Evolutionary conservation across 2,329 filamentous ascomycete genomes (phyloP).

Genomic region (Ceratocystis lukuohia): DNA sequence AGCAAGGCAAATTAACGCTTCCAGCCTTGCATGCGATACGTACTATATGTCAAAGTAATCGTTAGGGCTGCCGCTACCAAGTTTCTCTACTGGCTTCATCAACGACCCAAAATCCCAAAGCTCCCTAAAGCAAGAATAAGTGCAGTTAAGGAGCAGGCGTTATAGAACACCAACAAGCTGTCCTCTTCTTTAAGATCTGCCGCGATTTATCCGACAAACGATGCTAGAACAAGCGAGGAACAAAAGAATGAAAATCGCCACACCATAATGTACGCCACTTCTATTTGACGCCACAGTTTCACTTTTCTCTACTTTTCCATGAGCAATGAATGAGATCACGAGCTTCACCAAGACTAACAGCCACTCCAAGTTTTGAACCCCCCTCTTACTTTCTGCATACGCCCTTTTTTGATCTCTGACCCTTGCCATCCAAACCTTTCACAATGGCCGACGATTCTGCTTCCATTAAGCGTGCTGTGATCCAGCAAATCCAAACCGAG

Average conservation of each 20-base stretch:
- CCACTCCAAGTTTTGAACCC: not conserved
- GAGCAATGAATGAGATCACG: not conserved
- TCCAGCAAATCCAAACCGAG: constrained; percentile 51
- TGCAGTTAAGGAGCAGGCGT: not conserved
- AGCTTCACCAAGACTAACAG: not conserved
- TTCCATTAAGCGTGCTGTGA: constrained; percentile 46
- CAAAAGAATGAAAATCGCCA: not conserved
- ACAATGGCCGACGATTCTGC: constrained; percentile 33
- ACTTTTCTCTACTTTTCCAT: constrained; percentile 6
- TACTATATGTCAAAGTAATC: not conserved
- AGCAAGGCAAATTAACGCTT: not conserved
- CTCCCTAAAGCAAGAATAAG: not conserved
- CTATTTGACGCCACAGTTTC: not conserved
- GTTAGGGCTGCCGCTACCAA: not conserved
- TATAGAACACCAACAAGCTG: constrained; percentile 16
- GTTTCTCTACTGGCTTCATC: not conserved
- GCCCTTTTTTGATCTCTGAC: not conserved
- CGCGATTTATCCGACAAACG: constrained; percentile 9
- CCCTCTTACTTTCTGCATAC: not conserved
- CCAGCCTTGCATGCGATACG: not conserved
- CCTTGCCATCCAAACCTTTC: not conserved
- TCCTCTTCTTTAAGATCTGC: constrained; percentile 14
- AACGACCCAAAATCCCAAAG: not conserved
- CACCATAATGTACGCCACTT: not conserved
- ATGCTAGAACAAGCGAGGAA: not conserved